These are phyloP conservation scores for Neurospora pannonica DNA, from an alignment of 495 filamentous ascomycete genomes.

Conservation along the genomic window DNA sequence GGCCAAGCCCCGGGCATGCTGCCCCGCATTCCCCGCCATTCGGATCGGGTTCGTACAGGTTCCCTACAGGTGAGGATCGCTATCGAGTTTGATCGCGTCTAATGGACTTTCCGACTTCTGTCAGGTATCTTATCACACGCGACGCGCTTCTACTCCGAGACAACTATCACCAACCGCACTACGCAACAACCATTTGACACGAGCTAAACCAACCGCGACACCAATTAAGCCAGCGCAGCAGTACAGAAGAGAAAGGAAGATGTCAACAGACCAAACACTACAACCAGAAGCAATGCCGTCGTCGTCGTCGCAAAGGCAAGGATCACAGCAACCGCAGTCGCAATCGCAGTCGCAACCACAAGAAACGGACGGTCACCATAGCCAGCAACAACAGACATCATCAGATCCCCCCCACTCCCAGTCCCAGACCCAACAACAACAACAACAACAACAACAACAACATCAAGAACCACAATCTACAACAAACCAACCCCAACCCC, in stretches of 20 bases:
- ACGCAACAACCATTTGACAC: neutral
- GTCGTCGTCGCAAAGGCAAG: neutral
- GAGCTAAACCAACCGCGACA: neutral
- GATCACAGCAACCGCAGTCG: neutral
- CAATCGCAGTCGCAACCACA: neutral
- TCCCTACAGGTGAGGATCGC: neutral
- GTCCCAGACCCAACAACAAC: constrained; percentile 1
- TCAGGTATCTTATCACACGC: neutral
- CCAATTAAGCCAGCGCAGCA: neutral
- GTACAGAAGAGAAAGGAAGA: neutral
- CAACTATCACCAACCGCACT: neutral
- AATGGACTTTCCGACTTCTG: neutral
- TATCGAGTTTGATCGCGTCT: neutral
- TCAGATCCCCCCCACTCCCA: neutral
- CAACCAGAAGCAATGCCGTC: neutral
- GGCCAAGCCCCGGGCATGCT: neutral
- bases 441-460: constrained; percentile 4
- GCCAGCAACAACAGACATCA: neutral
- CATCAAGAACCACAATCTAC: neutral
- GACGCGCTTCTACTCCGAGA: neutral
- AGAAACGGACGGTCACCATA: constrained; percentile 1
- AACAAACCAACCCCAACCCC: neutral
- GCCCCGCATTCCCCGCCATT: neutral
- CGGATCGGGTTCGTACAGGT: neutral
- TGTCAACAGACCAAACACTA: neutral